Conservation (phyloP, 768 basidiomycete species). For the Pilatotrama ljubarskyi region DNA sequence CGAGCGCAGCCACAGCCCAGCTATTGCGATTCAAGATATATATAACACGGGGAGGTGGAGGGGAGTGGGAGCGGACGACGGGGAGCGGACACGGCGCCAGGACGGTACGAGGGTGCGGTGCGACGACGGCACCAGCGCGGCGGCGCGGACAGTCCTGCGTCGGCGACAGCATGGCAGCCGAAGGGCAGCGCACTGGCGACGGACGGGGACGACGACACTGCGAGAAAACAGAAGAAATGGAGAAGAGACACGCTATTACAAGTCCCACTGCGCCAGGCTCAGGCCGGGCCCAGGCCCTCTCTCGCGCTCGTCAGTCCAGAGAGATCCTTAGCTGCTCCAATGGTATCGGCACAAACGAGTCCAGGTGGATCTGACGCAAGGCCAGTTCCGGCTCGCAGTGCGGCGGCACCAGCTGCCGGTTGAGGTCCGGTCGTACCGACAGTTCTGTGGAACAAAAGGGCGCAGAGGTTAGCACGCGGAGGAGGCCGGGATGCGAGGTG, state of each 20-base stretch:
- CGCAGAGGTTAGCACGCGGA: background rate
- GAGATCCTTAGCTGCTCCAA: conserved; percentile 92
- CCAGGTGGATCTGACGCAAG: conserved; percentile 81
- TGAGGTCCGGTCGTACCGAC: conserved; percentile 93
- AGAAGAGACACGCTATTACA: conserved; percentile 11
- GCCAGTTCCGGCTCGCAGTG: conserved; percentile 89
- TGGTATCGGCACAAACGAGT: conserved; percentile 96
- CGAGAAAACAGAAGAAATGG: background rate
- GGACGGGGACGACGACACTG: background rate
- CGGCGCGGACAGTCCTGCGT: background rate
- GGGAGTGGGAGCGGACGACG: conserved; percentile 3
- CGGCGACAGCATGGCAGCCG: background rate
- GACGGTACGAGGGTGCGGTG: background rate
- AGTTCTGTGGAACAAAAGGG: conserved; percentile 67
- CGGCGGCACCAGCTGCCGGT: conserved; percentile 85
- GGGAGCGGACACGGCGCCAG: conserved; percentile 11
- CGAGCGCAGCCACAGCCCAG: conserved; percentile 20
- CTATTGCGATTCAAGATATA: conserved; percentile 49
- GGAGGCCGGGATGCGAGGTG: background rate
- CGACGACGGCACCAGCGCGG: background rate
- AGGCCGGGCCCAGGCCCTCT: background rate
- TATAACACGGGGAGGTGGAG: conserved; percentile 30
- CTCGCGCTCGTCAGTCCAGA: conserved; percentile 64
- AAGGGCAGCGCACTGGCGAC: background rate
- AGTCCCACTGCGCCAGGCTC: conserved; percentile 24